Conservation (phyloP, 805 yeast species). For the Pichia insulana region DNA sequence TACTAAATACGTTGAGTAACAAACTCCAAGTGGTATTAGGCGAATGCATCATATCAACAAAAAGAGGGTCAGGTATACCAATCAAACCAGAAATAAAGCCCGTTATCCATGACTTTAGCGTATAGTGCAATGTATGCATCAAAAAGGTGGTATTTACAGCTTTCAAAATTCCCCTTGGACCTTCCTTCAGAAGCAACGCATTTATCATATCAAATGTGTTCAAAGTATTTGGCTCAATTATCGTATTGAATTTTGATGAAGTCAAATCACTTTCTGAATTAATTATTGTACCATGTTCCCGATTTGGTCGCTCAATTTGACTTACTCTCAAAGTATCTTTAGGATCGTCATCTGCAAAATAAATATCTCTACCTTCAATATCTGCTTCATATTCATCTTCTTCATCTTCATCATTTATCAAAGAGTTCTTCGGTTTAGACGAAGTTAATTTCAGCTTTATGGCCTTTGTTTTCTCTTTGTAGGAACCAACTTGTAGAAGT, state of each 20-base stretch:
- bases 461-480: conserved; percentile 24
- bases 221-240: conserved; percentile 45
- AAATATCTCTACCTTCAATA: conserved; percentile 12
- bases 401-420: conserved; percentile 10
- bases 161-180: conserved; percentile 61
- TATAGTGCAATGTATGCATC: conserved; percentile 61
- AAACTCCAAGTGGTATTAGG: conserved; percentile 67
- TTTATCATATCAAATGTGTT: conserved; percentile 61
- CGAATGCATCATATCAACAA: conserved; percentile 73
- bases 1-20: conserved; percentile 58
- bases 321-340: conserved; percentile 18
- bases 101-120: conserved; percentile 86
- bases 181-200: conserved; percentile 59
- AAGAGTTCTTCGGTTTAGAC: too few species aligned
- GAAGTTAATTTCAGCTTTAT: neutral
- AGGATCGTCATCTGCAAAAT: conserved; percentile 16
- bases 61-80: conserved; percentile 81
- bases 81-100: conserved; percentile 77
- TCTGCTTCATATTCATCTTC: neutral
- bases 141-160: conserved; percentile 76
- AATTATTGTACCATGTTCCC: conserved; percentile 9
- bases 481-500: conserved; percentile 72
- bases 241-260: conserved; percentile 2
- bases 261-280: neutral
- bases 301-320: conserved; percentile 21